Evolutionary conservation across 371 early-diverging fungal genomes (phyloP).

Genomic region (Phascolomyces articulosus): DNA sequence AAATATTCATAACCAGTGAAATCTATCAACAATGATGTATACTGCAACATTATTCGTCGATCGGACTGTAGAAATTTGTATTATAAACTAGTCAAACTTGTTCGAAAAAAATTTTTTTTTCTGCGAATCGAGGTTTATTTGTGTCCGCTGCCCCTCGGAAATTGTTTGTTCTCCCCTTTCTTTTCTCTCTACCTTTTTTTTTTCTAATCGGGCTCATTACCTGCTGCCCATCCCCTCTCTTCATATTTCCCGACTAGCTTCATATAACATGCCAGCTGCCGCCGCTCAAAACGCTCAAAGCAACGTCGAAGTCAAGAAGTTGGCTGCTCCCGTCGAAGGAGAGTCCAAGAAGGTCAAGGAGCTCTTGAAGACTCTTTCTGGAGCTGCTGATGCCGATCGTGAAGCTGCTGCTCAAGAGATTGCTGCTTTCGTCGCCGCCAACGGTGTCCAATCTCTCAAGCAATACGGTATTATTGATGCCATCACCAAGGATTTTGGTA

Average conservation of each 20-base stretch:
- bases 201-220: neutral
- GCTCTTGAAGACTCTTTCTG: slow-evolving; percentile 47
- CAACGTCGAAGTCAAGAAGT: slow-evolving; percentile 44
- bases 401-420: slow-evolving; percentile 56
- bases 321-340: slow-evolving; percentile 35
- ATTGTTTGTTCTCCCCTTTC: slow-evolving; percentile 5
- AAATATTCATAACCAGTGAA: neutral
- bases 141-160: slow-evolving; percentile 5
- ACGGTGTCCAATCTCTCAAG: slow-evolving; percentile 61
- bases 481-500: slow-evolving; percentile 55
- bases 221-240: slow-evolving; percentile 20
- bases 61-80: neutral
- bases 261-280: slow-evolving; percentile 21
- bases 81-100: neutral
- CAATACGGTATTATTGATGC: slow-evolving; percentile 55
- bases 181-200: neutral
- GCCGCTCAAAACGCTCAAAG: slow-evolving; percentile 33
- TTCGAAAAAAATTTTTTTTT: neutral
- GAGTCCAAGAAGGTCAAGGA: slow-evolving; percentile 46
- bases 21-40: neutral
- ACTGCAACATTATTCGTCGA: slow-evolving; percentile 1
- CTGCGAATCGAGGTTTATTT: slow-evolving; percentile 6
- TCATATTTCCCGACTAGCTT: neutral
- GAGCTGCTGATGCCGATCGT: slow-evolving; percentile 61
- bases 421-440: slow-evolving; percentile 49